These are phyloP conservation scores for Morella rubra DNA, from an alignment of 306 rosid genomes.

Conservation along the genomic window DNA sequence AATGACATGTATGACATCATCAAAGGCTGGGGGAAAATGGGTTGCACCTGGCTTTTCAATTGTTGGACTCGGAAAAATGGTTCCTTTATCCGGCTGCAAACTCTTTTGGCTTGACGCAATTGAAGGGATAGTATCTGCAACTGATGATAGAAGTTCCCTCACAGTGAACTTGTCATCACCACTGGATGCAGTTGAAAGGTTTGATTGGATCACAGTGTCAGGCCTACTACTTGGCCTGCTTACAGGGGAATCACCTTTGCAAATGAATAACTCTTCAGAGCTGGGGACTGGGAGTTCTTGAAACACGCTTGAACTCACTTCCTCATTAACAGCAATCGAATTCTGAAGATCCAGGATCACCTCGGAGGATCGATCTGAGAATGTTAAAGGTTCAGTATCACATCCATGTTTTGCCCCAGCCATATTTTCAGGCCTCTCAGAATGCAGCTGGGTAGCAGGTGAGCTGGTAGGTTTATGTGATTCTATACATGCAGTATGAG, in stretches of 20 bases:
- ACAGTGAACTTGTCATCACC: constrained; percentile 85
- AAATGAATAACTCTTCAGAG: constrained; percentile 48
- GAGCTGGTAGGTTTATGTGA: constrained; percentile 37
- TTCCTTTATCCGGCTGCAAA: constrained; percentile 52
- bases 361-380: constrained; percentile 35
- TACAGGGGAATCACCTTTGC: constrained; percentile 34
- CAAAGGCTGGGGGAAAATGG: constrained; percentile 87
- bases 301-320: constrained; percentile 29
- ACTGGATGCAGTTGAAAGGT: constrained; percentile 30
- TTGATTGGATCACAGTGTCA: constrained; percentile 37
- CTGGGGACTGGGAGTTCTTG: constrained; percentile 29
- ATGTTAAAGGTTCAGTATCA: constrained; percentile 33
- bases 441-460: constrained; percentile 37
- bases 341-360: constrained; percentile 40
- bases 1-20: constrained; percentile 90
- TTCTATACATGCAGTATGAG: constrained; percentile 40
- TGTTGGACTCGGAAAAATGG: constrained; percentile 40
- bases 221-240: constrained; percentile 36
- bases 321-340: constrained; percentile 33
- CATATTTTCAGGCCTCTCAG: constrained; percentile 37
- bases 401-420: constrained; percentile 29
- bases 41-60: constrained; percentile 54
- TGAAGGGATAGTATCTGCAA: constrained; percentile 45
- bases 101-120: constrained; percentile 45
- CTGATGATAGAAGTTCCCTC: constrained; percentile 61